Base-by-base conservation (phyloP, 345 rosid genomes). In the Eucalyptus tenuipes region DNA sequence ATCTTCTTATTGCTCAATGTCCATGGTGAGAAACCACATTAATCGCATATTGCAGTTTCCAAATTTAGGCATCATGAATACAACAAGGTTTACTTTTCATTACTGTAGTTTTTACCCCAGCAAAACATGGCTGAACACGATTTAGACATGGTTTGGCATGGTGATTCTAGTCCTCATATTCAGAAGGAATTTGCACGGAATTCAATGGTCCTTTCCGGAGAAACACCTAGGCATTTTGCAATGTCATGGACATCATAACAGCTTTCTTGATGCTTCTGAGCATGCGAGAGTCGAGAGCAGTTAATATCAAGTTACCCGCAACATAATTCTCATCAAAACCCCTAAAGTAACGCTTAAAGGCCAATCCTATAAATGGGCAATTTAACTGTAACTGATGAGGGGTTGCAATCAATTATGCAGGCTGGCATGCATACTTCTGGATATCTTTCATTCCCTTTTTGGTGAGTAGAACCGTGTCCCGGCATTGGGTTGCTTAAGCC, bases 361-460 rank as follows among this genome's bases (percentile, higher is more conserved):
- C 42, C 47, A 40, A 75, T 20, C 82, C 82, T 44, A 75, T 42
- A 10, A 20, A 75, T 40, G 82, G 22, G 25, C 47, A 47, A 75
- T 75, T 75, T 85, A 85, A 27, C 25, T 85, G 20, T 49, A 27
- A 85, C 86, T 45, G 40, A 45, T 48, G 86, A 85, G 33, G 50
- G 55, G 86, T 31, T 85, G 82, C 82, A 37, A 75, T 75, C 82
- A 37, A 37, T 75, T 40, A 44, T 91, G 93, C 94, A 96, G 98
- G 93, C 15, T 96, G 96, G 97, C 97, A 96, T 92, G 89, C 96
- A 22, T 96, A 97, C 92, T 96, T 96, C 88, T 96, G 94, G 94
- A 89, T 97, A 85, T 89, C 98, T 47, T 96, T 97, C 91, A 86
- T 95, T 89, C 99, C 99, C 20, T 90, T 95, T 84, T 87, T 92